Base-by-base conservation (phyloP, 805 yeast genomes). In the Nakazawaea pomicola region DNA sequence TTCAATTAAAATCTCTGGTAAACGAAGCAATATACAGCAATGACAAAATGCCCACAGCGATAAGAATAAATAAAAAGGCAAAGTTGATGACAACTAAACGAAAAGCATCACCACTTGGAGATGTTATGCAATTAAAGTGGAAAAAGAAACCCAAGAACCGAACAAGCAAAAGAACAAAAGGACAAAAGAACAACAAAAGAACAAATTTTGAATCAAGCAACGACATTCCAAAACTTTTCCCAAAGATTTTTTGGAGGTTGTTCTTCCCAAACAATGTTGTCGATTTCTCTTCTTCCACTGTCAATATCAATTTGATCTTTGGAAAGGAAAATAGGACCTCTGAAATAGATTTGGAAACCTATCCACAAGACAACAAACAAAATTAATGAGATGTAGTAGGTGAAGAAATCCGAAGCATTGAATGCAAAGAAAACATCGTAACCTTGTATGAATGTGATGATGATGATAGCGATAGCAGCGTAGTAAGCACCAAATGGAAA, bases 391-490 rank as follows among this genome's bases (percentile, higher is more conserved):
- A 86, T 66, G 55, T 86, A 86, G 18, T 84, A 74, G 19, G 86
- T 76, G 57, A 84, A 76, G 65, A 86, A 86, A 28, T 64, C 61
- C 9, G 74, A 57, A 3, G 74, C 83, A 45, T 63, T 64, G 52
- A 82, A 64, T 9, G 60, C 59, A 41, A 76, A 76, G 61, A 86
- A 86, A 1, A 76, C 74, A 1, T 71, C 59, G 58, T 72, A 86
- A 29, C 95, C 95, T 61, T 87, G 90, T 46, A 86, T 68, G 46
- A 85, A 68, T 20, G 75, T 73, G 54, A 87, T 73, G 21, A 82
- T 48, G 11, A 68, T 57, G 48, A 81, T 68, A 49, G 74, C 67
- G 40, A 68, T 60, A 4, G 76, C 61, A 3, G 88, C 75, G 51
- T 83, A 81, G 60, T 76, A 79, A 1, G 90, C 85, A 45, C 67